Conservation (phyloP, 345 rosid species). For the Arabis hirsuta region DNA sequence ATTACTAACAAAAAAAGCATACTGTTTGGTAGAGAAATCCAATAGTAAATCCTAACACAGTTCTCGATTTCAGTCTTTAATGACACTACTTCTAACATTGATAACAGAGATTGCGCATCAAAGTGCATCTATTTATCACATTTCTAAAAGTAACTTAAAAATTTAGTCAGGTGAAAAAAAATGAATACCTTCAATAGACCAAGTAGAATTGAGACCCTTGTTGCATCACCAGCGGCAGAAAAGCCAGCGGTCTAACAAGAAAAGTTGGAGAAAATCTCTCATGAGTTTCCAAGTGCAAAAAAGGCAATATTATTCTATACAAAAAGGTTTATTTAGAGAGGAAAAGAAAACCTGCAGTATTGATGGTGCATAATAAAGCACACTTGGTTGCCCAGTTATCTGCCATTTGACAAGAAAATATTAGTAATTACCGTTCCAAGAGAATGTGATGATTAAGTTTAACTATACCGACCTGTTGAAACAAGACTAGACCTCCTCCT, state of each 20-base stretch:
- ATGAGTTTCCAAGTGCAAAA: conserved; percentile 17
- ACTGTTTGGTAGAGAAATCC: not conserved
- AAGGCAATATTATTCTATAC: conserved; percentile 3
- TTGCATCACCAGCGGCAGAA: conserved; percentile 95
- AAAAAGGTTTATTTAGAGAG: conserved; percentile 2
- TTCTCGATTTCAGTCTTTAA: not conserved
- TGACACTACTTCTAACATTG: conserved; percentile 11
- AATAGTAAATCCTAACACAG: conserved; percentile 3
- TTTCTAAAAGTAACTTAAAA: not conserved
- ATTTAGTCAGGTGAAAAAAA: not conserved
- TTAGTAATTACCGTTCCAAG: conserved; percentile 20
- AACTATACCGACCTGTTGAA: conserved; percentile 74
- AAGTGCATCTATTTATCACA: conserved; percentile 1
- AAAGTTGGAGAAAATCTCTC: conserved; percentile 8
- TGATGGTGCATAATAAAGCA: conserved; percentile 88
- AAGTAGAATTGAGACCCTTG: conserved; percentile 86
- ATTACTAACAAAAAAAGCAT: not conserved
- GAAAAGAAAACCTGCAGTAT: conserved; percentile 72
- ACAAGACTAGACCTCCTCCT: conserved; percentile 89
- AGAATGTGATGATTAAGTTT: not conserved
- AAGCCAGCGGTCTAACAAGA: conserved; percentile 82
- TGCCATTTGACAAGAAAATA: conserved; percentile 41
- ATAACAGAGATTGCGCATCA: conserved; percentile 20
- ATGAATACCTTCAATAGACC: conserved; percentile 75
- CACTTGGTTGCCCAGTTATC: conserved; percentile 99